Conservation (phyloP, 257 asterid genomes). For the Solanum megistacrolobum region DNA sequence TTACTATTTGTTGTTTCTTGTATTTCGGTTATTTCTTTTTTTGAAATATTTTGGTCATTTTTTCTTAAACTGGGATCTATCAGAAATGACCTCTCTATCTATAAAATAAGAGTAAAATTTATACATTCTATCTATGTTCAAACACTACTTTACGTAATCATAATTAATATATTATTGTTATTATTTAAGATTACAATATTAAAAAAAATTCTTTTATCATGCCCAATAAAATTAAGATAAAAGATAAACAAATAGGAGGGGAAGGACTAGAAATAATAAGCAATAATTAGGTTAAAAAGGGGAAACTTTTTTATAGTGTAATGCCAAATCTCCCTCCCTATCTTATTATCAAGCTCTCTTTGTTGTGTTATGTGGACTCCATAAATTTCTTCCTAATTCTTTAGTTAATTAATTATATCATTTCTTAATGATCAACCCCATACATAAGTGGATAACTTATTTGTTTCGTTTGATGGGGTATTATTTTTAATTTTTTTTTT, state of each 20-base stretch:
- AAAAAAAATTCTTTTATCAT: too few relatives aligned
- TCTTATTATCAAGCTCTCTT: neutral
- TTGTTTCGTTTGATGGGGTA: neutral
- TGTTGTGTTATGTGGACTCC: neutral
- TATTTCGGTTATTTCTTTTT: neutral
- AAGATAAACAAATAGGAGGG: neutral
- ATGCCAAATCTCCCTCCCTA: neutral
- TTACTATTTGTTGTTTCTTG: neutral
- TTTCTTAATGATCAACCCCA: neutral
- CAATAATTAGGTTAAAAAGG: neutral
- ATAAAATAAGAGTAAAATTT: too few relatives aligned
- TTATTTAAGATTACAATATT: too few relatives aligned
- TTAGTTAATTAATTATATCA: neutral
- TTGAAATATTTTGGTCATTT: too few relatives aligned
- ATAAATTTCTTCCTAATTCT: neutral
- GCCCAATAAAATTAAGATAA: neutral
- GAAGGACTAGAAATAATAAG: neutral
- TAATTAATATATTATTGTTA: too few relatives aligned
- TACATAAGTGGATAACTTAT: neutral
- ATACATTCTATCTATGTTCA: neutral
- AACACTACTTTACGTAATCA: too few relatives aligned
- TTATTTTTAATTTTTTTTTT: too few relatives aligned
- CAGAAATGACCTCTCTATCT: too few relatives aligned
- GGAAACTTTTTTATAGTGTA: neutral
- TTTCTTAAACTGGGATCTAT: neutral